Evolutionary conservation across 2,329 filamentous ascomycete genomes (phyloP).

Genomic region (Chrysoporthe cubensis): DNA sequence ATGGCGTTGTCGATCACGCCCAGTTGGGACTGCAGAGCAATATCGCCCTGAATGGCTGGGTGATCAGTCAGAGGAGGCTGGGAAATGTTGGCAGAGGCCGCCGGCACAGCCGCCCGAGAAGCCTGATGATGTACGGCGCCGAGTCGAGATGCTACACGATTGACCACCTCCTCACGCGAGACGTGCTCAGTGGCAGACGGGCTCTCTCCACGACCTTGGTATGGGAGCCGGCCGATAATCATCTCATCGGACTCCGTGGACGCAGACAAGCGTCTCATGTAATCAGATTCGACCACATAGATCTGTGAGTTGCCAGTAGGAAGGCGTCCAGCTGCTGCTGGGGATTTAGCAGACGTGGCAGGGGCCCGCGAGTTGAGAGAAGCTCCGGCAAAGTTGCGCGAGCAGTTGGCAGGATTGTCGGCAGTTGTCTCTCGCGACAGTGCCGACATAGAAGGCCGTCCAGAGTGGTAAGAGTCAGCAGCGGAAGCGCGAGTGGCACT

Average conservation of each 20-base stretch:
- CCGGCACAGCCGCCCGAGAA: not conserved
- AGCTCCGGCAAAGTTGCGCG: not conserved
- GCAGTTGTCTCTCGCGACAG: not conserved
- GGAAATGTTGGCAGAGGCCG: not conserved
- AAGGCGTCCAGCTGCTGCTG: not conserved
- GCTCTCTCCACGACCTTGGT: not conserved
- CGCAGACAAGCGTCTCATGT: not conserved
- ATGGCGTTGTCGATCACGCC: not conserved
- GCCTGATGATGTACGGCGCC: not conserved
- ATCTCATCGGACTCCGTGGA: not conserved
- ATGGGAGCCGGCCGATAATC: not conserved
- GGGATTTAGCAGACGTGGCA: not conserved
- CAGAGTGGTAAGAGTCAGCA: not conserved
- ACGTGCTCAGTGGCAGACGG: not conserved
- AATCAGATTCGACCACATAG: not conserved
- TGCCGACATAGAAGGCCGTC: constrained; percentile 6
- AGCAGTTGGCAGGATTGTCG: not conserved
- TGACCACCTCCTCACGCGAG: not conserved
- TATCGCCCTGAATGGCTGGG: constrained; percentile 15
- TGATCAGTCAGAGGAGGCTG: constrained; percentile 15
- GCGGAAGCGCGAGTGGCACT: constrained; percentile 14
- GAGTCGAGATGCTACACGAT: not conserved
- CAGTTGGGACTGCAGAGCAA: constrained; percentile 3
- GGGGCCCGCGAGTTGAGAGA: not conserved
- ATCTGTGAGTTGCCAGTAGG: not conserved